Conservation (phyloP, 257 asterid species). For the Ehretia macrophylla region DNA sequence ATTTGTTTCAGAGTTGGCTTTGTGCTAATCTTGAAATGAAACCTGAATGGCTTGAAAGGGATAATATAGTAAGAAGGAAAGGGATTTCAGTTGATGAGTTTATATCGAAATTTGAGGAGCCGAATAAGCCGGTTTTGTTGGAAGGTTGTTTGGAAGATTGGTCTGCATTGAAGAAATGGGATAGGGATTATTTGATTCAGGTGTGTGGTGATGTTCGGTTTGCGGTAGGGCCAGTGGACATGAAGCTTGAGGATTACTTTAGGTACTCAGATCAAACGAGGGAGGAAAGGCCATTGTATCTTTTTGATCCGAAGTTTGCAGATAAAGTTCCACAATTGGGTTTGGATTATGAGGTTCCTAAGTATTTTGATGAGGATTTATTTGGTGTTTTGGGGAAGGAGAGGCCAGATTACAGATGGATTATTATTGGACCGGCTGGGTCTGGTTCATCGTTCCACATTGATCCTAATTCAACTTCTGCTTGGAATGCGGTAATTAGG, state of each 20-base stretch:
- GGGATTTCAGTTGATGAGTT: conserved; percentile 74
- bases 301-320: conserved; percentile 85
- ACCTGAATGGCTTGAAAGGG: conserved; percentile 84
- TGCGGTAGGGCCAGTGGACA: conserved; percentile 80
- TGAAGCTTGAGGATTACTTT: conserved; percentile 68
- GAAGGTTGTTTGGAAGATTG: conserved; percentile 82
- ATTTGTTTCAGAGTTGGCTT: conserved; percentile 95
- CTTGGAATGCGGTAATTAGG: conserved; percentile 94
- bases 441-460: conserved; percentile 98
- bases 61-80: conserved; percentile 65
- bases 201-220: conserved; percentile 56
- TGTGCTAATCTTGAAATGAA: conserved; percentile 99
- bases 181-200: conserved; percentile 53
- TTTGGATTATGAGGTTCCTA: conserved; percentile 62
- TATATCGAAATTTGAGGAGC: conserved; percentile 69
- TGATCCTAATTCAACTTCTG: conserved; percentile 97
- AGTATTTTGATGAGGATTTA: conserved; percentile 81
- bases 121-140: conserved; percentile 74
- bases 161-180: conserved; percentile 77
- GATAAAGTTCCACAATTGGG: conserved; percentile 72
- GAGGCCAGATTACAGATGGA: conserved; percentile 93
- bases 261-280: conserved; percentile 70
- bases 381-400: conserved; percentile 76
- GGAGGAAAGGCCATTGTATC: conserved; percentile 92
- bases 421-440: conserved; percentile 92